phyloP scores from a whole-genome alignment of 2,329 filamentous ascomycete genomes.

The Stemphylium beticola region DNA sequence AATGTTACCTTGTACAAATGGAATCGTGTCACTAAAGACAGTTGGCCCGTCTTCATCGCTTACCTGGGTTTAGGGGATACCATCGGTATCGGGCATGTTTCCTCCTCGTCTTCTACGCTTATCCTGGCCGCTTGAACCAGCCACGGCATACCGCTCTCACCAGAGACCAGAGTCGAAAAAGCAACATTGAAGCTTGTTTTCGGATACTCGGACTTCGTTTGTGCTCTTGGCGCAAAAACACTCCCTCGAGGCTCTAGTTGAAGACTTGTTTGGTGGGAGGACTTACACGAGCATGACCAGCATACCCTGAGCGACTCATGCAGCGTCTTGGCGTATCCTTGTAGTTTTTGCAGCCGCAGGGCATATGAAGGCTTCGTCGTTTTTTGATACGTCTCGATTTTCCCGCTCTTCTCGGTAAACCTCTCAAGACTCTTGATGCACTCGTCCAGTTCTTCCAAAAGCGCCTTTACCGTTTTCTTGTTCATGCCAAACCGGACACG shows the following conservation, averaged over 20 bases:
- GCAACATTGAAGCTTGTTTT: slow-evolving; percentile 45
- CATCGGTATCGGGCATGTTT: slow-evolving; percentile 11
- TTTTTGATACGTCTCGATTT: slow-evolving; percentile 45
- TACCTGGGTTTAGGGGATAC: slow-evolving; percentile 31
- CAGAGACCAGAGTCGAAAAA: slow-evolving; percentile 32
- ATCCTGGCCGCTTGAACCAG: slow-evolving; percentile 44
- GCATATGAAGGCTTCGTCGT: slow-evolving; percentile 44
- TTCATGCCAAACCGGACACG: slow-evolving; percentile 46
- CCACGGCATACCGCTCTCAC: slow-evolving; percentile 27
- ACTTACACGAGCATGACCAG: slow-evolving; percentile 45
- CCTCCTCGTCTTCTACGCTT: slow-evolving; percentile 37
- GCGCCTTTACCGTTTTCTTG: slow-evolving; percentile 45
- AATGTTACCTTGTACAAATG: not conserved
- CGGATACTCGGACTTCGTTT: slow-evolving; percentile 10
- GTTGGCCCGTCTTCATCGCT: not conserved
- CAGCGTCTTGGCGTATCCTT: slow-evolving; percentile 41
- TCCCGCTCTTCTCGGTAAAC: slow-evolving; percentile 47
- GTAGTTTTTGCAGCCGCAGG: slow-evolving; percentile 41
- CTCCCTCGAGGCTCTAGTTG: slow-evolving; percentile 40
- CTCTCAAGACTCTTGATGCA: slow-evolving; percentile 49
- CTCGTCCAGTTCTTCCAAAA: slow-evolving; percentile 46
- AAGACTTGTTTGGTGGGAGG: slow-evolving; percentile 42
- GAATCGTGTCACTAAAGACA: not conserved
- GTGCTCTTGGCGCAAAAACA: slow-evolving; percentile 30
- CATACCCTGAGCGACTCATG: slow-evolving; percentile 38